Conservation (phyloP, 2,329 filamentous ascomycete genomes). For the Balansia obtecta region DNA sequence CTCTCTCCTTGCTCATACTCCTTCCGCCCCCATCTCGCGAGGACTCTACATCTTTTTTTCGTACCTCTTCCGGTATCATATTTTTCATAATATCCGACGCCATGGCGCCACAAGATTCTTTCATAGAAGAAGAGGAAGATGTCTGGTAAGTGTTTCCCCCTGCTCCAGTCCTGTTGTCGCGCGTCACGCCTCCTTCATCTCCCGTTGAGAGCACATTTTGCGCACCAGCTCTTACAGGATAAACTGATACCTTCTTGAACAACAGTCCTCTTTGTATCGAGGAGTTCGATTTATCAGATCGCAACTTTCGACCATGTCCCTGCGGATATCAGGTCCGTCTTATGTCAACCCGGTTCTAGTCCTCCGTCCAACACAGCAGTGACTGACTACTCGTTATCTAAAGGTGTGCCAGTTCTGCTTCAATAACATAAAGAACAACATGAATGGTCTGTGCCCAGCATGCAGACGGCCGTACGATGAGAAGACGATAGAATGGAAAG, state of each 20-base stretch:
- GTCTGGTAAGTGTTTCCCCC: conserved; percentile 40
- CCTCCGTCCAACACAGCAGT: background rate
- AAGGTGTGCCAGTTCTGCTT: conserved; percentile 99
- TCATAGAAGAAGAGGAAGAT: conserved; percentile 61
- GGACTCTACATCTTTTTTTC: conserved; percentile 8
- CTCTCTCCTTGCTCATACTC: conserved; percentile 13
- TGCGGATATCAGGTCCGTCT: conserved; percentile 83
- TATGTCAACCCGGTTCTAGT: background rate
- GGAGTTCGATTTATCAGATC: conserved; percentile 95
- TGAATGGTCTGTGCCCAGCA: conserved; percentile 95
- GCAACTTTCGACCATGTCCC: conserved; percentile 92
- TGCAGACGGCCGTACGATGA: conserved; percentile 93
- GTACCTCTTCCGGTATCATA: conserved; percentile 10
- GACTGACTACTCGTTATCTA: background rate
- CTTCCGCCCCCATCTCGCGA: conserved; percentile 1
- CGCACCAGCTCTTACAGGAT: background rate
- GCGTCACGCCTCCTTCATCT: conserved; percentile 8
- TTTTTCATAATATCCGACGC: conserved; percentile 14
- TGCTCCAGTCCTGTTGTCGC: background rate
- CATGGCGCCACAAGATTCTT: conserved; percentile 59
- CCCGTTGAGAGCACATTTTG: background rate
- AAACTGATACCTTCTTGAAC: background rate
- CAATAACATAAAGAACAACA: conserved; percentile 97
- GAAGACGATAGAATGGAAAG: conserved; percentile 93
- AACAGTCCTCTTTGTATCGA: conserved; percentile 90